These are phyloP conservation scores for Tetrahymena borealis DNA, from an alignment of 73 alveolate species.

Conservation along the genomic window DNA sequence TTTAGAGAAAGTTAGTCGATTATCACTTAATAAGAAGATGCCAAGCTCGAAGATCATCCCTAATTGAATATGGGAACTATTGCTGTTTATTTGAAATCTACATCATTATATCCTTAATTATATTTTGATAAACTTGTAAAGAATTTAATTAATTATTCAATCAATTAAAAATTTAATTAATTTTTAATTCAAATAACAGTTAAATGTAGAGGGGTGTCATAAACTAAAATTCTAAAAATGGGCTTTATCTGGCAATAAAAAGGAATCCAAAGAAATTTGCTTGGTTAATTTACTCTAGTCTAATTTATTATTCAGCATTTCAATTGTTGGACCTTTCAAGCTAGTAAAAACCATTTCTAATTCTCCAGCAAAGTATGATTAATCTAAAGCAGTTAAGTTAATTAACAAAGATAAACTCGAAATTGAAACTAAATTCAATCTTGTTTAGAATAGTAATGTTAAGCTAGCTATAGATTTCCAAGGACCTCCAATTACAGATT, in stretches of 20 bases:
- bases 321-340: conserved; percentile 66
- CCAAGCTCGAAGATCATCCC: conserved; percentile 47
- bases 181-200: not conserved
- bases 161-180: not conserved
- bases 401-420: conserved; percentile 17
- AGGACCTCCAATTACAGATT: conserved; percentile 50
- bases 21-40: not conserved
- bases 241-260: conserved; percentile 25
- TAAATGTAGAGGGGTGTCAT: conserved; percentile 55
- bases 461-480: conserved; percentile 45
- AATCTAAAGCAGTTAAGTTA: not conserved
- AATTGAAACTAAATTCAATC: conserved; percentile 15
- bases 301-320: conserved; percentile 52
- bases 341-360: conserved; percentile 49
- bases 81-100: conserved; percentile 41
- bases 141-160: not conserved
- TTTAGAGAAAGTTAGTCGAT: not conserved
- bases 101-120: conserved; percentile 56
- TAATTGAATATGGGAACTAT: conserved; percentile 55
- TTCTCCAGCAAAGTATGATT: conserved; percentile 35
- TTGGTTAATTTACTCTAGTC: conserved; percentile 57
- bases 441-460: conserved; percentile 25
- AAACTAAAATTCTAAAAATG: conserved; percentile 59
- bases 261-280: conserved; percentile 41
- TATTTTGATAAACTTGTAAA: conserved; percentile 57